Conservation (phyloP, 495 filamentous ascomycete genomes). For the Tuber calosporum region DNA sequence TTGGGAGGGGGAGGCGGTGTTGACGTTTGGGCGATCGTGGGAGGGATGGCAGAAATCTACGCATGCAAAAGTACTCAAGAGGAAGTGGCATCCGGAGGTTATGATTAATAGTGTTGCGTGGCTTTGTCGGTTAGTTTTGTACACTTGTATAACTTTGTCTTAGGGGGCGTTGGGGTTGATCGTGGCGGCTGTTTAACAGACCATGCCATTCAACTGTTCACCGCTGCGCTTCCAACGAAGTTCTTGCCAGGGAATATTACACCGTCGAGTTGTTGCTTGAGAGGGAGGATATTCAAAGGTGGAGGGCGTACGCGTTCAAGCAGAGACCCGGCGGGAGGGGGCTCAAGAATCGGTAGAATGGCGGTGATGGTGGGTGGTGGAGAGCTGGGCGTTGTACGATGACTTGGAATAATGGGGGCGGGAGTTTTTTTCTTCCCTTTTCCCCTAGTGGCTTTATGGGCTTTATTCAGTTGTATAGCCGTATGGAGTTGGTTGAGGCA, state of each 20-base stretch:
- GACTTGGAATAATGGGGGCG: not conserved
- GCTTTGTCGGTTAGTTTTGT: conserved; percentile 56
- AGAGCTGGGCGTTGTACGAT: not conserved
- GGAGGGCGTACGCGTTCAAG: conserved; percentile 48
- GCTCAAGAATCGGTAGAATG: conserved; percentile 45
- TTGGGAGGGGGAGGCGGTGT: not conserved
- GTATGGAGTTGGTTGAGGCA: not conserved
- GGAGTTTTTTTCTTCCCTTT: too few relatives aligned
- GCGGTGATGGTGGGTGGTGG: not conserved
- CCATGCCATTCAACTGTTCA: conserved; percentile 86
- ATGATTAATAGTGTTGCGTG: conserved; percentile 75
- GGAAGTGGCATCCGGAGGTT: conserved; percentile 73
- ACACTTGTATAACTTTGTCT: not conserved
- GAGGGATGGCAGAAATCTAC: conserved; percentile 23
- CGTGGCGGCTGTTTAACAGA: conserved; percentile 6
- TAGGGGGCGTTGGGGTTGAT: not conserved
- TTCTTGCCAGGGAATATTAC: conserved; percentile 65
- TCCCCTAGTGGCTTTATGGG: not conserved
- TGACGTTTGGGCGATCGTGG: not conserved
- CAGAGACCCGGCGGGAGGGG: conserved; percentile 46
- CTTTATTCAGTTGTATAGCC: not conserved
- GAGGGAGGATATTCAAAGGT: conserved; percentile 65
- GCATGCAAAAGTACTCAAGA: conserved; percentile 70
- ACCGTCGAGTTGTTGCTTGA: conserved; percentile 62
- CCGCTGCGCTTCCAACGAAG: conserved; percentile 67